A percentile compares a stretch with the other conserved stretches of the same genome.
phyloP scores from a whole-genome alignment of 2,329 filamentous ascomycete genomes.

The Raffaelea ambrosiae region DNA sequence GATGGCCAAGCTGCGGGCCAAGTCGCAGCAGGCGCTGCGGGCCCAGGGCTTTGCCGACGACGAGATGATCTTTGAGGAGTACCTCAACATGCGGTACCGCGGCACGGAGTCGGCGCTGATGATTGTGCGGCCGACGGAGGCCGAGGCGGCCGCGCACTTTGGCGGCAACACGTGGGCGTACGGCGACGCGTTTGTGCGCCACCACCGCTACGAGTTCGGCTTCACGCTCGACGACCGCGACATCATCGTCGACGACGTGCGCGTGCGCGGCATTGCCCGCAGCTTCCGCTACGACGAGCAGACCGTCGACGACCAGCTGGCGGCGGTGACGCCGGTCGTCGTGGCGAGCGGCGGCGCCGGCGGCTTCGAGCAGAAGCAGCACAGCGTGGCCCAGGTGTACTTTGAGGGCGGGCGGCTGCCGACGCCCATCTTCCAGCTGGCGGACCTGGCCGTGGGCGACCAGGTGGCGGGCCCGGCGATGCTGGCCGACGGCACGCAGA shows the following conservation, averaged over 20 bases:
- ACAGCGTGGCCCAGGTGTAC: constrained; percentile 64
- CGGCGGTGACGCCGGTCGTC: constrained; percentile 52
- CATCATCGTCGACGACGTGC: constrained; percentile 83
- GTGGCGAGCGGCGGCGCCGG: constrained; percentile 20
- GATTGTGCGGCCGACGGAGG: constrained; percentile 64
- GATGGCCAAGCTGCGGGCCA: constrained; percentile 72
- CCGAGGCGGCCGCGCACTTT: constrained; percentile 51
- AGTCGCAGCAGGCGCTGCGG: constrained; percentile 56
- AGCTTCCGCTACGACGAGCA: constrained; percentile 72
- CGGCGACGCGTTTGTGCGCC: constrained; percentile 72
- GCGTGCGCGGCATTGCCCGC: constrained; percentile 81
- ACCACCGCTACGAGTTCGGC: constrained; percentile 88
- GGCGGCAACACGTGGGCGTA: constrained; percentile 69
- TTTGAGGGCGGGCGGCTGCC: constrained; percentile 73
- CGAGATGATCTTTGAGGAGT: constrained; percentile 79
- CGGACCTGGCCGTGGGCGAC: constrained; percentile 63
- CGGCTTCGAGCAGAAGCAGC: constrained; percentile 37
- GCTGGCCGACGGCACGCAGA: constrained; percentile 81
- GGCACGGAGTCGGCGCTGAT: constrained; percentile 88
- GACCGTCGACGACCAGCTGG: constrained; percentile 77
- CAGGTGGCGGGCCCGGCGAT: constrained; percentile 73
- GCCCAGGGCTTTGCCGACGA: constrained; percentile 72
- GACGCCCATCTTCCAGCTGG: constrained; percentile 76
- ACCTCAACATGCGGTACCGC: constrained; percentile 87
- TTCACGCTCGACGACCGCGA: constrained; percentile 79